These are phyloP conservation scores for Durusdinium trenchii DNA, from an alignment of 73 alveolate species.

Conservation along the genomic window DNA sequence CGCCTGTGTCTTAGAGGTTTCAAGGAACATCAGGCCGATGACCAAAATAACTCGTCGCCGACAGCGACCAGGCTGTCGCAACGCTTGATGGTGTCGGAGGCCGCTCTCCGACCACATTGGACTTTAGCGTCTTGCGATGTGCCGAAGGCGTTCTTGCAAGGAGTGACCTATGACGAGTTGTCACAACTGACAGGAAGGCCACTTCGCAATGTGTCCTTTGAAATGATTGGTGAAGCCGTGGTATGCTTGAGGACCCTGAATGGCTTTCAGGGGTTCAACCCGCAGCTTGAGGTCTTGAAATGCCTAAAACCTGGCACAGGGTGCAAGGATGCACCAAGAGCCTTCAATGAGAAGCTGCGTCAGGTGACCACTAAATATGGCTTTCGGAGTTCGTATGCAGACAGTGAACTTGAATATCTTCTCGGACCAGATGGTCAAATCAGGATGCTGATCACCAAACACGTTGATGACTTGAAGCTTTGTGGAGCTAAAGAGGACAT, in stretches of 20 bases:
- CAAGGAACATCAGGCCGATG: not conserved
- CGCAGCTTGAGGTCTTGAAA: not conserved
- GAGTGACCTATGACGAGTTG: not conserved
- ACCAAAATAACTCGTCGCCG: not conserved
- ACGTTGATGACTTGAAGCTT: constrained; percentile 12
- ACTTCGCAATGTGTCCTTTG: constrained; percentile 7
- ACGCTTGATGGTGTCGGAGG: not conserved
- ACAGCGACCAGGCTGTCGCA: not conserved
- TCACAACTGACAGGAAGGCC: constrained; percentile 1
- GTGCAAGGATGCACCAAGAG: not conserved
- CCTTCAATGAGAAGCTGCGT: not conserved
- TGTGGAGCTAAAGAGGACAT: not conserved
- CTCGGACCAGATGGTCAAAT: not conserved
- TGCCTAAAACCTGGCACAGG: constrained; percentile 15
- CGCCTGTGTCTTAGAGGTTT: not conserved
- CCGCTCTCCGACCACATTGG: not conserved
- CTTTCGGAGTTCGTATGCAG: not conserved
- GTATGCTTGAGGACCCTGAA: not conserved
- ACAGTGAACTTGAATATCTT: not conserved
- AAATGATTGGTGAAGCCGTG: not conserved
- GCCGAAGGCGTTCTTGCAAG: not conserved
- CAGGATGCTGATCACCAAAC: not conserved
- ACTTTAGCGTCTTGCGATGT: not conserved
- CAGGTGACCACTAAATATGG: not conserved
- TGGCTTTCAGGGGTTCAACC: not conserved